Evolutionary conservation across 768 basidiomycete species (phyloP).

Genomic region (Boletus reticulatus): DNA sequence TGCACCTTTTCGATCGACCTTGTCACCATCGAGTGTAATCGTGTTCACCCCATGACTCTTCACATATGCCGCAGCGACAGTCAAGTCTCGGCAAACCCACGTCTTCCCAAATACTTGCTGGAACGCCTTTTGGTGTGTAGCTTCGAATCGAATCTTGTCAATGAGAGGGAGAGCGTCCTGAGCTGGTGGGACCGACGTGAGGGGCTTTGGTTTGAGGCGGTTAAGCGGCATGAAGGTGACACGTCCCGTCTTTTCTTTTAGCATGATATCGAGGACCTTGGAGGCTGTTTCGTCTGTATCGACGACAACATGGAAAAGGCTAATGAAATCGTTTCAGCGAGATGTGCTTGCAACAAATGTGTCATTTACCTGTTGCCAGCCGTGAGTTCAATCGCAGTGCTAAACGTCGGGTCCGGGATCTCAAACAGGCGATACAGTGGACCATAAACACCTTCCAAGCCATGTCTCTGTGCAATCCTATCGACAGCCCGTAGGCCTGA

Average conservation of each 20-base stretch:
- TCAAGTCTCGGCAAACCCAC: constrained; percentile 90
- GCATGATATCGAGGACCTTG: constrained; percentile 89
- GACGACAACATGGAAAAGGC: constrained; percentile 96
- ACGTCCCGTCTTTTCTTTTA: constrained; percentile 88
- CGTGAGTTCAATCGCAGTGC: constrained; percentile 90
- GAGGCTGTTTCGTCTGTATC: constrained; percentile 94
- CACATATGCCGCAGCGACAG: constrained; percentile 90
- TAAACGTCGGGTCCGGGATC: constrained; percentile 83
- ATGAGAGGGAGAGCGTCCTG: constrained; percentile 81
- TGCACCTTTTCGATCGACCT: constrained; percentile 94
- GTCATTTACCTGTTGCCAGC: constrained; percentile 84
- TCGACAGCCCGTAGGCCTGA: constrained; percentile 85
- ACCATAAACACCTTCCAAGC: constrained; percentile 84
- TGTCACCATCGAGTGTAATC: constrained; percentile 97
- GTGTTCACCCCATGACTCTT: constrained; percentile 94
- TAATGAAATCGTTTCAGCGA: constrained; percentile 6
- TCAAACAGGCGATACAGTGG: constrained; percentile 94
- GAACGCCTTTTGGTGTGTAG: constrained; percentile 74
- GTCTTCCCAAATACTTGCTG: constrained; percentile 98
- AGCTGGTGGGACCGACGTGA: constrained; percentile 55
- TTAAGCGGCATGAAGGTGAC: constrained; percentile 99
- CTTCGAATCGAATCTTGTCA: constrained; percentile 77
- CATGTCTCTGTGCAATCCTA: constrained; percentile 72
- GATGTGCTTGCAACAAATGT: not conserved
- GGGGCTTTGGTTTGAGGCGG: constrained; percentile 77